These are phyloP conservation scores for Volvariella surrecta DNA, from an alignment of 1,284 basidiomycete species.

Conservation along the genomic window DNA sequence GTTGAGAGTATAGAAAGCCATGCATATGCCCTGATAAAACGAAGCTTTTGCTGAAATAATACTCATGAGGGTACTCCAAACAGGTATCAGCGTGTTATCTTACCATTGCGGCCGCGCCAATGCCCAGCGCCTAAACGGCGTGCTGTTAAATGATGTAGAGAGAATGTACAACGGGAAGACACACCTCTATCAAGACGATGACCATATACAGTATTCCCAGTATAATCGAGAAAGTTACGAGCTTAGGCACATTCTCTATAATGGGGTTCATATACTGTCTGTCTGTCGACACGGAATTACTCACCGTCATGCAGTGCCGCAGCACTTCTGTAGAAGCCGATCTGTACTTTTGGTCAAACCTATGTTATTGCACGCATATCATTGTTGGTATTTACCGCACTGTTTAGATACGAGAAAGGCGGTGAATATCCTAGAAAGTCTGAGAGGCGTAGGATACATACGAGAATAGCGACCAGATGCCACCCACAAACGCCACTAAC, in stretches of 20 bases:
- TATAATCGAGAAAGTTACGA: slow-evolving; percentile 52
- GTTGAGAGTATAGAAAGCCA: slow-evolving; percentile 42
- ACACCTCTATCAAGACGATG: slow-evolving; percentile 43
- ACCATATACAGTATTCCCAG: slow-evolving; percentile 48
- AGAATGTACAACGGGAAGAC: not conserved
- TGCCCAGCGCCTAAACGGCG: slow-evolving; percentile 30
- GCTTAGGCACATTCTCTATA: slow-evolving; percentile 36
- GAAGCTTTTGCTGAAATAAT: slow-evolving; percentile 46
- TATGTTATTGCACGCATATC: slow-evolving; percentile 1
- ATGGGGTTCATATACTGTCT: slow-evolving; percentile 1
- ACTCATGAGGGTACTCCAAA: slow-evolving; percentile 4
- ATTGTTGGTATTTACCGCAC: slow-evolving; percentile 37
- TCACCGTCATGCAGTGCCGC: slow-evolving; percentile 30
- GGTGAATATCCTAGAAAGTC: slow-evolving; percentile 7
- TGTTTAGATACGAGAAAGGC: slow-evolving; percentile 21
- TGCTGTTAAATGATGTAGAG: not conserved
- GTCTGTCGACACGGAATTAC: not conserved
- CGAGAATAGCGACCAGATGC: slow-evolving; percentile 55
- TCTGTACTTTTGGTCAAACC: slow-evolving; percentile 24
- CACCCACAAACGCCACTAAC: slow-evolving; percentile 37
- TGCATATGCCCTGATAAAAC: slow-evolving; percentile 47
- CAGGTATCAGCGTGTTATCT: slow-evolving; percentile 17
- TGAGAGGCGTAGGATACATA: slow-evolving; percentile 25
- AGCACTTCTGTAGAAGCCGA: slow-evolving; percentile 50
- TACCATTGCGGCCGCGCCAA: slow-evolving; percentile 46